Percentiles rank a stretch among this genome's conserved stretches.
These are phyloP conservation scores for Falciphora oryzae DNA, from an alignment of 2,329 filamentous ascomycete species.

Conservation along the genomic window DNA sequence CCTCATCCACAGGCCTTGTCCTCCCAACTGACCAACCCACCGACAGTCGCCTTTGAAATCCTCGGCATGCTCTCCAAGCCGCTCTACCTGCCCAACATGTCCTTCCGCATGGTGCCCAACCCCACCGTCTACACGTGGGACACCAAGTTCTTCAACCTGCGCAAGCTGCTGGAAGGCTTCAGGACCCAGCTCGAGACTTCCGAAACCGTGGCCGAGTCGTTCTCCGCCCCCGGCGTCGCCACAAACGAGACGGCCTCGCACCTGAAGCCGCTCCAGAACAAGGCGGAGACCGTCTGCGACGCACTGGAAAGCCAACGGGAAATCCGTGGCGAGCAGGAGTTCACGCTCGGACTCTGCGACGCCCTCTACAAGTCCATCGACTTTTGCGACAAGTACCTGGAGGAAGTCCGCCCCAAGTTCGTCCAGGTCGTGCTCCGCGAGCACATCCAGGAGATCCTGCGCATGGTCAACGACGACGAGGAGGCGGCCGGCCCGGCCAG, in stretches of 20 bases:
- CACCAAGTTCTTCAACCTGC: conserved; percentile 39
- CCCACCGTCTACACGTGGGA: conserved; percentile 51
- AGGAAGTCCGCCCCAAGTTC: conserved; percentile 22
- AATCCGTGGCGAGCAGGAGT: conserved; percentile 15
- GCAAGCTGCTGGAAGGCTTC: conserved; percentile 36
- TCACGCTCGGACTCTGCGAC: conserved; percentile 31
- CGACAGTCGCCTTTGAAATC: conserved; percentile 50
- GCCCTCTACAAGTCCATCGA: conserved; percentile 35
- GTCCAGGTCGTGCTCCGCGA: conserved; percentile 42
- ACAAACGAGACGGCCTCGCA: neutral
- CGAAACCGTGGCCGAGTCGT: conserved; percentile 12
- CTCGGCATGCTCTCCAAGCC: conserved; percentile 50
- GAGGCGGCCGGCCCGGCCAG: conserved; percentile 14
- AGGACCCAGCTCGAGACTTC: conserved; percentile 21
- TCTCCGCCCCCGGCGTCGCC: neutral
- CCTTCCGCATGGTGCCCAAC: conserved; percentile 51
- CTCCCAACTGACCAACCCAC: neutral
- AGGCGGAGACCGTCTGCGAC: conserved; percentile 10
- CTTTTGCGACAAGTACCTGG: conserved; percentile 37
- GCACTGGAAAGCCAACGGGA: conserved; percentile 9
- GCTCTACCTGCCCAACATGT: conserved; percentile 42
- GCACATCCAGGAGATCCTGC: conserved; percentile 43
- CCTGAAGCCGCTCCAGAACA: conserved; percentile 13
- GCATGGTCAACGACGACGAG: conserved; percentile 37
- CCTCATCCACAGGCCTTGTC: neutral